Percentiles rank a stretch among this genome's conserved stretches.
Conservation (phyloP, 2,329 filamentous ascomycete species). For the Ambrosiella cleistominuta region DNA sequence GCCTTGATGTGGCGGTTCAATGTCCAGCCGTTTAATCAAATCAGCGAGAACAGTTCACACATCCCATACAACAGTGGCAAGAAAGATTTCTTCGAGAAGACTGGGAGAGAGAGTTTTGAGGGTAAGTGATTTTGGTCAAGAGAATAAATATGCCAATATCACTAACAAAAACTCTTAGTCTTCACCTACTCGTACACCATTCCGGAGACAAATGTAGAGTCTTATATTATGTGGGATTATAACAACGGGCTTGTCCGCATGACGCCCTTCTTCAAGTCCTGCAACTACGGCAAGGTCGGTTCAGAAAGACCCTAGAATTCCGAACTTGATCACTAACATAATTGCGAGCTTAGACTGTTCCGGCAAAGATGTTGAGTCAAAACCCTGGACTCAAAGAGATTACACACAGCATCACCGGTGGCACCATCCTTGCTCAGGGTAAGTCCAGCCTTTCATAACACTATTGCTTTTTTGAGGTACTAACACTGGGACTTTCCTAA, state of each 20-base stretch:
- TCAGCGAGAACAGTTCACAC: slow-evolving; percentile 46
- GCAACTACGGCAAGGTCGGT: slow-evolving; percentile 70
- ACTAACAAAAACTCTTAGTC: slow-evolving; percentile 29
- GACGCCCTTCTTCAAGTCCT: slow-evolving; percentile 86
- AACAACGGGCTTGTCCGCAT: slow-evolving; percentile 85
- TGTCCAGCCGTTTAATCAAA: slow-evolving; percentile 47
- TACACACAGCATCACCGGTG: slow-evolving; percentile 86
- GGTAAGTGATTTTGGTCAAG: slow-evolving; percentile 32
- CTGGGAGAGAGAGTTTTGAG: slow-evolving; percentile 74
- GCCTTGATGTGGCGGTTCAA: slow-evolving; percentile 44
- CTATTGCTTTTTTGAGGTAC: slow-evolving; percentile 4
- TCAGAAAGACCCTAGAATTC: too few relatives aligned
- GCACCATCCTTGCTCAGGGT: slow-evolving; percentile 81
- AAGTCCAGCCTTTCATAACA: slow-evolving; percentile 17
- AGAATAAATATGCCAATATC: background rate
- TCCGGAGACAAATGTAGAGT: slow-evolving; percentile 47
- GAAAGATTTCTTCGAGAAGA: slow-evolving; percentile 73
- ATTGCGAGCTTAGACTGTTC: slow-evolving; percentile 48
- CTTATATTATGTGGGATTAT: slow-evolving; percentile 91
- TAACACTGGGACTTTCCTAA: slow-evolving; percentile 13
- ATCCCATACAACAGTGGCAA: slow-evolving; percentile 94
- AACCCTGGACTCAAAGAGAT: slow-evolving; percentile 80
- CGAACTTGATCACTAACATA: too few relatives aligned
- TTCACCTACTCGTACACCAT: slow-evolving; percentile 70
- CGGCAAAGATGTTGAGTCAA: slow-evolving; percentile 60